These are phyloP conservation scores for Solanum etuberosum DNA, from an alignment of 257 asterid species.

Conservation along the genomic window DNA sequence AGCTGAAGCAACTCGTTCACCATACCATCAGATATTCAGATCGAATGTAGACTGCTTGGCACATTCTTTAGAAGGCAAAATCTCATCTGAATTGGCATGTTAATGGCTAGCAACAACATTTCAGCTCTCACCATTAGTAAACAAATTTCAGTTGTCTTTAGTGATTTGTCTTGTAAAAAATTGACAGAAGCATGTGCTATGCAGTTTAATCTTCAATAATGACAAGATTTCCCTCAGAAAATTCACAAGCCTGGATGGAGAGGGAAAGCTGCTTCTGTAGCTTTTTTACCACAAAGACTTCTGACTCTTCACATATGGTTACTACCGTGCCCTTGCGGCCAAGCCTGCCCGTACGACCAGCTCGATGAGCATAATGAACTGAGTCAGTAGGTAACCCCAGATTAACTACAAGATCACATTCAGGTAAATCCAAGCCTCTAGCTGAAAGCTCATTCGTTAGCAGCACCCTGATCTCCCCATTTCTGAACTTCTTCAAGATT, in stretches of 20 bases:
- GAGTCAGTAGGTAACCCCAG: constrained; percentile 86
- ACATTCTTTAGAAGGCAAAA: not conserved
- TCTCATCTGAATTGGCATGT: not conserved
- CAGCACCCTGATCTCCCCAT: constrained; percentile 74
- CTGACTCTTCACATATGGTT: constrained; percentile 73
- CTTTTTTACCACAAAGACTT: constrained; percentile 76
- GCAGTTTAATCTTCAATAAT: constrained; percentile 33
- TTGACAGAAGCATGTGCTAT: constrained; percentile 3
- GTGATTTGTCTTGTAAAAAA: not conserved
- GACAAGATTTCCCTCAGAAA: constrained; percentile 70
- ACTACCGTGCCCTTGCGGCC: constrained; percentile 85
- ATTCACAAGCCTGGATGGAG: constrained; percentile 49
- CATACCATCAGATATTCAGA: not conserved
- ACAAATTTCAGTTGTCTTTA: not conserved
- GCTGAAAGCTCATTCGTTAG: constrained; percentile 94
- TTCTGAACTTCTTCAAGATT: constrained; percentile 58
- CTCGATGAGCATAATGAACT: constrained; percentile 86
- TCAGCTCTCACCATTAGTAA: not conserved
- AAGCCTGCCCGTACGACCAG: constrained; percentile 91
- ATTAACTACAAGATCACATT: constrained; percentile 94
- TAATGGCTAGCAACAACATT: not conserved
- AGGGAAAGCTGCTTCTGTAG: constrained; percentile 82
- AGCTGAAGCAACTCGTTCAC: not conserved
- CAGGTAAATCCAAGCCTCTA: constrained; percentile 89
- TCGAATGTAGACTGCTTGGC: not conserved